A percentile compares a stretch with the other conserved stretches of the same genome.
phyloP scores from a whole-genome alignment of 2,329 filamentous ascomycete genomes.

The Byssochlamys sp. region DNA sequence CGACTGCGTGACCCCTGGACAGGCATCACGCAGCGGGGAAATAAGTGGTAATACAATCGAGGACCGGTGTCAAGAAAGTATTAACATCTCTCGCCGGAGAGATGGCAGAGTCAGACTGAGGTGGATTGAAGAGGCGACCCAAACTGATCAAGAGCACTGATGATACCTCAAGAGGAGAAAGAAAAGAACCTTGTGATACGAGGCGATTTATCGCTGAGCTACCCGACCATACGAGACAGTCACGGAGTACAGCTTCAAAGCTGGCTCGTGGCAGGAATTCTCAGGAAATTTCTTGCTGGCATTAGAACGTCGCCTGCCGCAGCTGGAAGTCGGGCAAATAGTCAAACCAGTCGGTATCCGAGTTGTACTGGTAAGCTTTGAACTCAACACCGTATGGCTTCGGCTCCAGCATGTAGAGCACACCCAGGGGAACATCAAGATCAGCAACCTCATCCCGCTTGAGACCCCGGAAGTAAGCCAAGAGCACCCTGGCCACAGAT shows the following conservation, averaged over 20 bases:
- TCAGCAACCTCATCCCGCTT: slow-evolving; percentile 86
- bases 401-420: slow-evolving; percentile 89
- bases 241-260: background rate
- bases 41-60: background rate
- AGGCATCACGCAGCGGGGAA: background rate
- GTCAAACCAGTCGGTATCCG: slow-evolving; percentile 67
- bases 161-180: background rate
- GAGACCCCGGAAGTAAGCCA: slow-evolving; percentile 93
- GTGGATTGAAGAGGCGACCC: background rate
- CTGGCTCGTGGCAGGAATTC: no score
- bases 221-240: background rate
- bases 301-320: slow-evolving; percentile 27
- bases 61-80: background rate
- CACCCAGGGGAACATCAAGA: slow-evolving; percentile 83
- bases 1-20: background rate
- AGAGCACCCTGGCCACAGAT: slow-evolving; percentile 79
- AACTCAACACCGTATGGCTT: slow-evolving; percentile 97
- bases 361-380: slow-evolving; percentile 86
- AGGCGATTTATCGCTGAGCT: background rate
- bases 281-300: background rate
- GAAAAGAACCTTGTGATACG: background rate
- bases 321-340: slow-evolving; percentile 77
- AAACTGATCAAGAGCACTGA: background rate
- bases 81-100: background rate
- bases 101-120: background rate